A percentile compares a stretch with the other conserved stretches of the same genome.
Conservation (phyloP, 345 rosid genomes). For the Lagerstroemia speciosa region DNA sequence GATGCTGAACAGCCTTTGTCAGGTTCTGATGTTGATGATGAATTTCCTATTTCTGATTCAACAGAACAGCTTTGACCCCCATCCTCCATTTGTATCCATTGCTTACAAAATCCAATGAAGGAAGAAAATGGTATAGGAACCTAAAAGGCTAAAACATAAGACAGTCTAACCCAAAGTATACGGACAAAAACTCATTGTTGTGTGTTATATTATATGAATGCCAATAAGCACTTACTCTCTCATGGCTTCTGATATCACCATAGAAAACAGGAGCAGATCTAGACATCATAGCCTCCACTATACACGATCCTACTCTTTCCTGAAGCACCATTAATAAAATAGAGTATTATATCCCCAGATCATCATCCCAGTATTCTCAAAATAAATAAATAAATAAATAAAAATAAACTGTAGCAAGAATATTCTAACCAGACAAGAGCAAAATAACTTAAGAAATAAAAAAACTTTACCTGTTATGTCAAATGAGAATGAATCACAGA, state of each 20-base stretch:
- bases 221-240: constrained; percentile 45
- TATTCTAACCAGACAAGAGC: background rate
- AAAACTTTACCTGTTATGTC: background rate
- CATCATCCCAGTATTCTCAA: too few species aligned
- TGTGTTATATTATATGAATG: background rate
- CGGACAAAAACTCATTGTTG: background rate
- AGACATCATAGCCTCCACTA: constrained; percentile 73
- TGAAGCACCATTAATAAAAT: constrained; percentile 10
- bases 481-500: background rate
- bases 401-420: background rate
- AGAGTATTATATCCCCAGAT: background rate
- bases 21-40: constrained; percentile 10
- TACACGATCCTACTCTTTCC: constrained; percentile 57
- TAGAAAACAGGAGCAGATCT: constrained; percentile 60
- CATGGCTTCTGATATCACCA: constrained; percentile 85
- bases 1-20: constrained; percentile 19
- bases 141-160: constrained; percentile 28
- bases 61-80: constrained; percentile 10
- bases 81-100: constrained; percentile 25
- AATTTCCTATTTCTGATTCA: constrained; percentile 19
- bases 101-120: constrained; percentile 62
- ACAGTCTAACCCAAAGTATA: background rate
- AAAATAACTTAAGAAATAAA: background rate
- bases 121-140: constrained; percentile 68
- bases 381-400: too few species aligned